Base-by-base conservation (phyloP, 139 green algal species). In the Tetraselmis striata region DNA sequence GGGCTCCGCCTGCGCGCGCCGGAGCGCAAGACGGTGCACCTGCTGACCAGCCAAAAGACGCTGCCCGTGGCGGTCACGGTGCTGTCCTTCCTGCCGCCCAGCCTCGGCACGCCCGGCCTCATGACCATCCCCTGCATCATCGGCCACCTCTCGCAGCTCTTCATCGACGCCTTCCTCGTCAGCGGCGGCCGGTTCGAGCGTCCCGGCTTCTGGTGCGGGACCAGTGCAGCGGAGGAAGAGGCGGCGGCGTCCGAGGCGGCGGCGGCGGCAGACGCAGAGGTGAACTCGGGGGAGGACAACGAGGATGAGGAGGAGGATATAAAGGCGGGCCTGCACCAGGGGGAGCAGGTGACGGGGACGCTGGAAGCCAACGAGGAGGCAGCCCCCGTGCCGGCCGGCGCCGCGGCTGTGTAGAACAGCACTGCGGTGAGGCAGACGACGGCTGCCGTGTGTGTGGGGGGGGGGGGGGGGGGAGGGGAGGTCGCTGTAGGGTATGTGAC, bases 111-210 rank as follows among this genome's bases (percentile, higher is more conserved):
- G 11, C 11, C 45, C 45, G 93, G 92, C 28, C 86, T 96, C 0
- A 89, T 96, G 1, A 89, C 89, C 75, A 92, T 96, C 77, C 92
- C 93, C 22, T 95, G 92, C 88, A 92, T 96, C 32, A 85, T 96
- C 0, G 91, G 91, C 83, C 92, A 96, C 84, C 80, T 96, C 5
- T 87, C 88, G 84, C 88, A 92, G 81, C 83, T 95, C 0, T 93
- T 95, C 77, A 92, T 95, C 31, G 92, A 95, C 79, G 82, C 88
- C 0, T 91, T 90, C 83, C 85, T 94, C 23, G 89, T 86, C 1
- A 88, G 85, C 26, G 80, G 59, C 0, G 45, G 45, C 45, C 45
- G 45, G 45, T 67, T 67, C 18, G 45, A 67, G 18, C 45, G 45
- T 18, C 45, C 45, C 5, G 45, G 45, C 11, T 25, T 67, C 11